These are phyloP conservation scores for Trichomonas gallinae DNA, from an alignment of 208 protist genomes.

Conservation along the genomic window DNA sequence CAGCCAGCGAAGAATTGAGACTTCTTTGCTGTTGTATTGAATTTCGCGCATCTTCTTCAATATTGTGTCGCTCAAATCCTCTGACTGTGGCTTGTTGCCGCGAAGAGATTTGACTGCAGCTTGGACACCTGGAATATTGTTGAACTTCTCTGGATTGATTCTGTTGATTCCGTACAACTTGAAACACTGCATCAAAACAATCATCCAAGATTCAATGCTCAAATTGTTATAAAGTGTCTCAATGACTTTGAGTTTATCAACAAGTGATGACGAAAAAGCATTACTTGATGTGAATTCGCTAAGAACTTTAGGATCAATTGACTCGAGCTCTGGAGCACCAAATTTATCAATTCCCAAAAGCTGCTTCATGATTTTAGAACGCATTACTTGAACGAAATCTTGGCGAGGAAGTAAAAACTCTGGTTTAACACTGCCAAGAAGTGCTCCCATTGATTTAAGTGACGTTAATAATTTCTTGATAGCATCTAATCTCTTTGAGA, in stretches of 20 bases:
- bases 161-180: background rate
- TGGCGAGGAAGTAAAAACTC: background rate
- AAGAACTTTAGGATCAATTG: background rate
- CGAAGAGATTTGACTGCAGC: background rate
- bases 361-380: background rate
- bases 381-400: background rate
- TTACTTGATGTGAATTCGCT: background rate
- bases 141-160: background rate
- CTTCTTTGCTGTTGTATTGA: background rate
- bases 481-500: background rate
- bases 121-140: background rate
- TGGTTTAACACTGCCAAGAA: background rate
- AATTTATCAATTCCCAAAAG: constrained; percentile 9
- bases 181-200: background rate
- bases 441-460: background rate
- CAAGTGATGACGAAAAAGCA: background rate
- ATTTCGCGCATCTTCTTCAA: background rate
- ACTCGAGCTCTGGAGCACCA: background rate
- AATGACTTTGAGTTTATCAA: background rate
- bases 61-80: background rate
- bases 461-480: background rate
- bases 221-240: background rate
- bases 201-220: background rate
- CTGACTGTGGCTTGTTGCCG: background rate
- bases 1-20: background rate